Percentiles rank a stretch among this genome's conserved stretches.
Conservation (phyloP, 2,329 filamentous ascomycete genomes). For the Fusarium scirpi region DNA sequence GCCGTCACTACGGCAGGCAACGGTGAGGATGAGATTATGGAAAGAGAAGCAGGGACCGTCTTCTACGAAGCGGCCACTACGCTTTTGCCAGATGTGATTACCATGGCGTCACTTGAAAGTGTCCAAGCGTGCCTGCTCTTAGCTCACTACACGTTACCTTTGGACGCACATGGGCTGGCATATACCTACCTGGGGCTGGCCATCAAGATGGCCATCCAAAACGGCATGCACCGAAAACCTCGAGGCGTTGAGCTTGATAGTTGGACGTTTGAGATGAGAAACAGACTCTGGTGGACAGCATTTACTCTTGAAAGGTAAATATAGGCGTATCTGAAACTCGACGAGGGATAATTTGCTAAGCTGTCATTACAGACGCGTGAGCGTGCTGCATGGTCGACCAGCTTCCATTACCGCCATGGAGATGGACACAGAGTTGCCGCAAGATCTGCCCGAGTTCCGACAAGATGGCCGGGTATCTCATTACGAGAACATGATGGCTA, state of each 20-base stretch:
- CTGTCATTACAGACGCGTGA: background rate
- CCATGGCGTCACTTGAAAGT: background rate
- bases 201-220: background rate
- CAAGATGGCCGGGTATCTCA: background rate
- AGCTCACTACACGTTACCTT: background rate
- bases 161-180: background rate
- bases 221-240: background rate
- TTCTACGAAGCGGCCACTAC: background rate
- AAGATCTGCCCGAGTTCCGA: background rate
- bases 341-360: background rate
- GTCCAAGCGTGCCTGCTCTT: background rate
- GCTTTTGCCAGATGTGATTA: background rate
- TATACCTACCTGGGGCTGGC: background rate
- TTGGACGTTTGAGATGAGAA: background rate
- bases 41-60: background rate
- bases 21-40: background rate
- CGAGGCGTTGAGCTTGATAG: background rate
- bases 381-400: background rate
- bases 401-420: slow-evolving; percentile 2
- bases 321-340: background rate
- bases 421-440: background rate
- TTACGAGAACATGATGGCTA: background rate
- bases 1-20: background rate
- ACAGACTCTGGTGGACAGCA: background rate
- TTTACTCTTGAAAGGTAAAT: slow-evolving; percentile 1